phyloP scores from a whole-genome alignment of 2,329 filamentous ascomycete species.

The Arachnomyces sp. region DNA sequence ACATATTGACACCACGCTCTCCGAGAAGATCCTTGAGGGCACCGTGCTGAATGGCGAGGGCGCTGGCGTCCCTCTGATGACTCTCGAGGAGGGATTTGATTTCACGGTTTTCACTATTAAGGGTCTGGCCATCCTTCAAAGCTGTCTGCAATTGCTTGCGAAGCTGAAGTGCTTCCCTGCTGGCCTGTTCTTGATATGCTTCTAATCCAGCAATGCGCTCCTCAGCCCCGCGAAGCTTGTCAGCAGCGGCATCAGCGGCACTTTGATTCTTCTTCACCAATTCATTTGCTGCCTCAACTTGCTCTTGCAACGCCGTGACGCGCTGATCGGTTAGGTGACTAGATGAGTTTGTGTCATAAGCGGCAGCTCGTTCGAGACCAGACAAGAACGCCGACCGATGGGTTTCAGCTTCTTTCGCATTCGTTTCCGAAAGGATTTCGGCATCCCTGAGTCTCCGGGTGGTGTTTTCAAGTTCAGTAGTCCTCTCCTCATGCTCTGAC shows the following conservation, averaged over 20 bases:
- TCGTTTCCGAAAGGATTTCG: constrained; percentile 79
- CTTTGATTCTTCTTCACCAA: constrained; percentile 83
- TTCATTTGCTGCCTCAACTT: constrained; percentile 68
- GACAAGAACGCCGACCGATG: constrained; percentile 76
- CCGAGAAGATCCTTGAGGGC: constrained; percentile 87
- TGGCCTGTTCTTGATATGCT: constrained; percentile 94
- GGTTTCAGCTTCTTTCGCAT: constrained; percentile 77
- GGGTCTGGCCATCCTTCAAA: constrained; percentile 72
- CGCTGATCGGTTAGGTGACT: constrained; percentile 45
- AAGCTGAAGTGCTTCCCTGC: constrained; percentile 82
- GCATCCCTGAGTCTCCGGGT: constrained; percentile 72
- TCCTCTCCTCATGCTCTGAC: constrained; percentile 73
- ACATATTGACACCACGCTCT: constrained; percentile 78
- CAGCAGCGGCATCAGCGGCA: constrained; percentile 77
- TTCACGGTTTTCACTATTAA: constrained; percentile 73
- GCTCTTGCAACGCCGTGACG: constrained; percentile 65
- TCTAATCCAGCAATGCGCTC: constrained; percentile 95
- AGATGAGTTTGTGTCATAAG: constrained; percentile 32
- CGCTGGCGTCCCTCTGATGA: constrained; percentile 90
- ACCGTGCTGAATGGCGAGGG: constrained; percentile 82
- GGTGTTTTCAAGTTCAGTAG: constrained; percentile 66
- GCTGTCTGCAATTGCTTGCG: constrained; percentile 81
- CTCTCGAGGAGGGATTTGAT: constrained; percentile 74
- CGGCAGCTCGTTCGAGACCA: constrained; percentile 67
- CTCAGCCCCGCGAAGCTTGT: constrained; percentile 85